These are phyloP conservation scores for Sporobolomyces roseus DNA, from an alignment of 768 basidiomycete genomes.

Conservation along the genomic window DNA sequence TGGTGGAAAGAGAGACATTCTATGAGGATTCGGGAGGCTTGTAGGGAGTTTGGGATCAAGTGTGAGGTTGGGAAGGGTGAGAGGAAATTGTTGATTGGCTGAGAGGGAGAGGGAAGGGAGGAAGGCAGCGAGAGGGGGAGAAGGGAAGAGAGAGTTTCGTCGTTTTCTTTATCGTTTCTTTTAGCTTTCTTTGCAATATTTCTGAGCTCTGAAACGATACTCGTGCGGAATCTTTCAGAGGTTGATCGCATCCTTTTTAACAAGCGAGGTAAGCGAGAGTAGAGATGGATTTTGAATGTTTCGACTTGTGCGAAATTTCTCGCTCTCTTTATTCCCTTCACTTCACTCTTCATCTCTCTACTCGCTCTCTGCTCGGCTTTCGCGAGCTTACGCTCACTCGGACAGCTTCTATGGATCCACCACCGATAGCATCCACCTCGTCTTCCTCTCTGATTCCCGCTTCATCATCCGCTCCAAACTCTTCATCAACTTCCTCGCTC, in stretches of 20 bases:
- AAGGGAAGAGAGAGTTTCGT: not conserved
- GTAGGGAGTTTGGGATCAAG: conserved; percentile 7
- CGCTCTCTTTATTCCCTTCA: not conserved
- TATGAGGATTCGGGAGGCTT: not conserved
- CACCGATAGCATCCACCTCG: not conserved
- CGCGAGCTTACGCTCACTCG: no score
- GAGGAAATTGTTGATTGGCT: not conserved
- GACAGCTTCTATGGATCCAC: conserved; percentile 9
- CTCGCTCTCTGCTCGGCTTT: no score
- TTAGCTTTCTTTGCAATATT: no score
- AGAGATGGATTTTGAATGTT: no score
- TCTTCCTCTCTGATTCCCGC: not conserved
- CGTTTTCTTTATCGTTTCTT: no score
- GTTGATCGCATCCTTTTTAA: no score
- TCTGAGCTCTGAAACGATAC: no score
- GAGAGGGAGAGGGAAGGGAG: not conserved
- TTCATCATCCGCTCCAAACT: not conserved
- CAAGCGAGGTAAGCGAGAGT: no score
- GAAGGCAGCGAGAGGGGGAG: not conserved
- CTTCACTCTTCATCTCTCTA: not conserved
- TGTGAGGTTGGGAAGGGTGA: not conserved
- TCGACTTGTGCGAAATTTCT: not conserved
- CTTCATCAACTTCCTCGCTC: not conserved
- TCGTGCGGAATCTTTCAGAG: no score
- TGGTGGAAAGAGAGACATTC: not conserved